Base-by-base conservation (phyloP, 2,329 filamentous ascomycete species). In the Alternaria postmessia region DNA sequence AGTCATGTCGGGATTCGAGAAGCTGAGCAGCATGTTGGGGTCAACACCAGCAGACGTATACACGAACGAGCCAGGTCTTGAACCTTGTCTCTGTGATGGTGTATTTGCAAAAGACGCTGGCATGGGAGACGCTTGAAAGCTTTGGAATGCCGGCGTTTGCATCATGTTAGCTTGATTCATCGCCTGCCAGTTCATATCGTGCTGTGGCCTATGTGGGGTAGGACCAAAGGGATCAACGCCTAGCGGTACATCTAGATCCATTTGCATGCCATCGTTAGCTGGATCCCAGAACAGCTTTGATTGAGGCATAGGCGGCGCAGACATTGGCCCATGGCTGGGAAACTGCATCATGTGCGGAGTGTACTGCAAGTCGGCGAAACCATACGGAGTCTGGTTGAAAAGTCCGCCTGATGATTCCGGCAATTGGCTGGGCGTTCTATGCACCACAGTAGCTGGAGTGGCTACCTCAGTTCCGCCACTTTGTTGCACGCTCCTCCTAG, bases 301-400 rank as follows among this genome's bases (percentile, higher is more conserved):
- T 53, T 88, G 86, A 32, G 86, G 83, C 63, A 85, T 83, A 49
- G 84, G 81, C 26, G 86, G 86, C n/a, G 85, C 86, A 9, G 85
- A 83, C 51, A 83, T 81, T 9, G 85, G 82, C 24, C 83, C 85
- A n/a, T 82, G 73, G 39, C 82, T 81, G 24, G 79, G 78, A 62
- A 85, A 81, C 42, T 84, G 83, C 64, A 87, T 85, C 59, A 87
- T 78, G 59, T 87, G 85, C 6, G 86, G 86, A 3, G 86, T 87
- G 63, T 86, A 86, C 54, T 86, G 86, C 28, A 88, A 73, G 57
- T 81, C 82, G 5, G 81, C 79, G 67, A 85, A 86, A 24, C 86
- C 80, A 64, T 81, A 74, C 30, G 81, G 70, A 18, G 77, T 77
- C 43, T 77, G 73, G 28, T 73, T 79, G 70, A 72, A 76, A 38